phyloP scores from a whole-genome alignment of 169 alveolate genomes.

The Besnoitia besnoiti region DNA sequence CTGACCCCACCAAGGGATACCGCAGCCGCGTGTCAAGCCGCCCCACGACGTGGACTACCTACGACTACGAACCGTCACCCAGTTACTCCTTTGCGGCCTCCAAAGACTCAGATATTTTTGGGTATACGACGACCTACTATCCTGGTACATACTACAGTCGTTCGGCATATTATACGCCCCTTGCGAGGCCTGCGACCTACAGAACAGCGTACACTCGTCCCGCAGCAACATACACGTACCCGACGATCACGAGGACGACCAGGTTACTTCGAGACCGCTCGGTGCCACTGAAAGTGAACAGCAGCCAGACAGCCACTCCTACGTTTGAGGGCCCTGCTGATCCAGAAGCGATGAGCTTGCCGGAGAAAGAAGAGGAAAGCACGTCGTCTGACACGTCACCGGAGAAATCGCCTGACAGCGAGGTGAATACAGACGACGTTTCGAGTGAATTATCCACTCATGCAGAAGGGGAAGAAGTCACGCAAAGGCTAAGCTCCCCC shows the following conservation, averaged over 20 bases:
- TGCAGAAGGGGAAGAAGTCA: neutral
- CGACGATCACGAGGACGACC: neutral
- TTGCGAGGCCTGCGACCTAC: neutral
- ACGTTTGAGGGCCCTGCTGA: neutral
- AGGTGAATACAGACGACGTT: too few relatives aligned
- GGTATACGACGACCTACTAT: neutral
- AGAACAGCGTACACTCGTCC: neutral
- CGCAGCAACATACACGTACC: neutral
- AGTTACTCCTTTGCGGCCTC: constrained; percentile 19
- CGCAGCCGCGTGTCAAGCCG: neutral
- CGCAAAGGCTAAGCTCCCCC: neutral
- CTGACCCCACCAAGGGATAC: neutral
- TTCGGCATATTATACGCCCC: neutral
- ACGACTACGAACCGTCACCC: neutral
- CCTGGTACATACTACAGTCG: neutral
- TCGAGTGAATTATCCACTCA: too few relatives aligned
- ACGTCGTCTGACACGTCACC: too few relatives aligned
- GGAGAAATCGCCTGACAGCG: too few relatives aligned
- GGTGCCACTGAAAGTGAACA: neutral
- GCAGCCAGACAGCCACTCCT: neutral
- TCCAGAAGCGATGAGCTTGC: neutral
- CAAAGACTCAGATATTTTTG: neutral
- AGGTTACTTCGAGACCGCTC: neutral
- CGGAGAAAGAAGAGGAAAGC: neutral
- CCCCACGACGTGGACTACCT: neutral